Conservation (phyloP, 176 grass and related monocot species). For the Rhynchospora pubera region DNA sequence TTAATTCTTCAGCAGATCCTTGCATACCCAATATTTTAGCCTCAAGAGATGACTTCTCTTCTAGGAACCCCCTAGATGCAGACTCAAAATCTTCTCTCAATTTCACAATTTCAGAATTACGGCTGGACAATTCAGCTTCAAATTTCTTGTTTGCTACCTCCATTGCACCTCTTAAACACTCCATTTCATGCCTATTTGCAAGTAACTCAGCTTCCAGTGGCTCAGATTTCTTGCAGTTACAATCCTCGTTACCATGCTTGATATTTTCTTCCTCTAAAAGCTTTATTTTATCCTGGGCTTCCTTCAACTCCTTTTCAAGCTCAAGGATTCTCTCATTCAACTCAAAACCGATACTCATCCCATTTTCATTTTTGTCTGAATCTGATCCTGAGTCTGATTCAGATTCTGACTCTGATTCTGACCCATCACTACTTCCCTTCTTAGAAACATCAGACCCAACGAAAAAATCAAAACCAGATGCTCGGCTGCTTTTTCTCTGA, state of each 20-base stretch:
- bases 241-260: conserved; percentile 26
- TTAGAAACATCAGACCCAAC: conserved; percentile 26
- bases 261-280: conserved; percentile 50
- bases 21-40: conserved; percentile 36
- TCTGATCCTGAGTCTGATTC: conserved; percentile 53
- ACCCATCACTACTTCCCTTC: conserved; percentile 54
- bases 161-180: conserved; percentile 48
- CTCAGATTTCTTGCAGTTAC: conserved; percentile 30
- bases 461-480: conserved; percentile 24
- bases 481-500: conserved; percentile 21
- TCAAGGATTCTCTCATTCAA: conserved; percentile 46
- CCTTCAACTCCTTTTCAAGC: conserved; percentile 67
- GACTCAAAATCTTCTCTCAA: conserved; percentile 39
- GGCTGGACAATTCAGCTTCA: conserved; percentile 33
- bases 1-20: conserved; percentile 35
- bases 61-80: conserved; percentile 36
- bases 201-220: conserved; percentile 38
- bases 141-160: conserved; percentile 30
- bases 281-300: conserved; percentile 42
- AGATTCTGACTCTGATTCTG: conserved; percentile 61
- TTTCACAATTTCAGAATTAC: conserved; percentile 42
- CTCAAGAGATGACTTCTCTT: conserved; percentile 55
- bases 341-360: conserved; percentile 33
- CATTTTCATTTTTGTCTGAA: conserved; percentile 32
- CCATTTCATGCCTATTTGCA: conserved; percentile 43